Evolutionary conservation across 352 stramenopile genomes (phyloP), one percentile per base, ranked within the genome.

Genomic region (Phytophthora uliginosa): DNA sequence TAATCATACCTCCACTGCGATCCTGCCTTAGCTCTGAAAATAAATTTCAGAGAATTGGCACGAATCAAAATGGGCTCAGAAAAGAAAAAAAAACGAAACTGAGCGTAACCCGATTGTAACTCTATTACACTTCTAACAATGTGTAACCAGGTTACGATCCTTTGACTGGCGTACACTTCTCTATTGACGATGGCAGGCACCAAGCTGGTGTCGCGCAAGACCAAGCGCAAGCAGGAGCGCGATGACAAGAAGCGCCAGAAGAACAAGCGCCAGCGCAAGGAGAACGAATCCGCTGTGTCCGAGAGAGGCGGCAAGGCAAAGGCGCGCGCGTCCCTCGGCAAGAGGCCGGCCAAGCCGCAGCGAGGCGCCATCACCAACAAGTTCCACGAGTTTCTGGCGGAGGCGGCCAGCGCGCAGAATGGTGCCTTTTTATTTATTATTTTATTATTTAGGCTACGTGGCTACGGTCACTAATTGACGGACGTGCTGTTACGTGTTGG

Each of bases 361-460:
- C 66, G 60, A 42, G 47, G 26, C 48, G 54, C 71, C 28, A 77
- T 95, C 63, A 78, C 84, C 59, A 95, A 94, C 76, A 89, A 86
- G 56, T 95, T 95, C 74, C 85, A 93, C 54, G 84, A 94, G 74
- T 85, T 95, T 68, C 68, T 94, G 26, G 76, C 89, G 20, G 84
- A 95, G 76, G 89, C 78, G 6, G 86, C 81, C 3, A 87, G 71
- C 7, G 57, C 62, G 9, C 20, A 64, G 24, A 47, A 54, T 33
- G 66, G 73, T 55, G 34, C 5, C 2, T 17, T 42, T 13, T 18
- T 18, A 40, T 13, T 13, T n/a, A 7, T 18, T 45, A 6, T n/a
- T n/a, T 45, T 31, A 31, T 13, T 45, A 17, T 45, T 45, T 45
- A 17, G 8, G 42, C 7, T 50, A 50, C 42, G 8, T 10, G 42